phyloP scores from a whole-genome alignment of 1,139 yeast genomes.

The Sugiyamaella novakii region DNA sequence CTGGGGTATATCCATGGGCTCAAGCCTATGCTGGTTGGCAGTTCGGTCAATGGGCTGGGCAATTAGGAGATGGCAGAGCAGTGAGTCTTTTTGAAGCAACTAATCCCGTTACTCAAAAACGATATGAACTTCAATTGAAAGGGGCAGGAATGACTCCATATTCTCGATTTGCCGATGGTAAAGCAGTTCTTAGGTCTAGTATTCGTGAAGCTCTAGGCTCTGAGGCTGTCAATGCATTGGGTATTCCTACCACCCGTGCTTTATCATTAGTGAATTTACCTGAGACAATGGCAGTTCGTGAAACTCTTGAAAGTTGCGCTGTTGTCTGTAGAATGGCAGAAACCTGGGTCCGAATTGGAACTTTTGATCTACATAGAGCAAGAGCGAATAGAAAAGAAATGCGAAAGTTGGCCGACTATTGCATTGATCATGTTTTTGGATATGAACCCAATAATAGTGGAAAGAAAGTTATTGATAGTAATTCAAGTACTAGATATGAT shows the following conservation, averaged over 20 bases:
- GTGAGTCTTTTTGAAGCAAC: slow-evolving; percentile 73
- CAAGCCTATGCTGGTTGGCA: slow-evolving; percentile 96
- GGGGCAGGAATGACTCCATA: slow-evolving; percentile 93
- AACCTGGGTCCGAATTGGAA: slow-evolving; percentile 85
- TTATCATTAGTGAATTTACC: slow-evolving; percentile 73
- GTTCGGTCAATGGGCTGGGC: slow-evolving; percentile 96
- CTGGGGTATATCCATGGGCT: slow-evolving; percentile 71
- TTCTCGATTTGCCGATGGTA: slow-evolving; percentile 95
- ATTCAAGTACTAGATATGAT: slow-evolving; percentile 64
- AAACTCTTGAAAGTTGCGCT: slow-evolving; percentile 75
- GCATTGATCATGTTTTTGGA: slow-evolving; percentile 63
- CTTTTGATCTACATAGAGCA: slow-evolving; percentile 82
- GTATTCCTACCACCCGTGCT: slow-evolving; percentile 87
- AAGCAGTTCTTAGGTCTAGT: slow-evolving; percentile 85
- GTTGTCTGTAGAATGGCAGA: slow-evolving; percentile 82
- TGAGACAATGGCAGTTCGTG: slow-evolving; percentile 72
- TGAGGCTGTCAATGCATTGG: slow-evolving; percentile 77
- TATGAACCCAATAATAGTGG: slow-evolving; percentile 18
- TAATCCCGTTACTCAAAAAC: slow-evolving; percentile 42
- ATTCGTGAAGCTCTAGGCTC: slow-evolving; percentile 85
- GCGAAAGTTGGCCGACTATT: slow-evolving; percentile 66
- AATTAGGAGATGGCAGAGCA: slow-evolving; percentile 94
- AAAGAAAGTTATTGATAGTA: slow-evolving; percentile 33
- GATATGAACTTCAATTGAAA: slow-evolving; percentile 76
- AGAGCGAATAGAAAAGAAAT: slow-evolving; percentile 69